phyloP scores from a whole-genome alignment of 2,329 filamentous ascomycete species.

The Cladosporium halotolerans region DNA sequence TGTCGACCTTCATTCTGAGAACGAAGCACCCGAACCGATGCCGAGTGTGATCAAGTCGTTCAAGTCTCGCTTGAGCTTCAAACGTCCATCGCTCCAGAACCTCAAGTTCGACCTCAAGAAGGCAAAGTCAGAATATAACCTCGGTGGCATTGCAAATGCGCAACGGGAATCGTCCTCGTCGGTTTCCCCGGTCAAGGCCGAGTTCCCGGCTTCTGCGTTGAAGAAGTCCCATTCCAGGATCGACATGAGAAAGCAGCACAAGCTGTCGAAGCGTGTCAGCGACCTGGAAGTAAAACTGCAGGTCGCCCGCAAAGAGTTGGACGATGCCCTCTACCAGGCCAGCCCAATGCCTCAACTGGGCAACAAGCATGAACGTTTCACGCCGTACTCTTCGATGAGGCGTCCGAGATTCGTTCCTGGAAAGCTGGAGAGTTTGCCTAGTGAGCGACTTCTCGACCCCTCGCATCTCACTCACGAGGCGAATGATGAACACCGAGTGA shows the following conservation, averaged over 20 bases:
- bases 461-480: conserved; percentile 17
- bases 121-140: conserved; percentile 27
- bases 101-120: conserved; percentile 29
- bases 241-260: conserved; percentile 52
- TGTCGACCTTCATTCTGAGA: conserved; percentile 13
- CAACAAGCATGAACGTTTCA: conserved; percentile 31
- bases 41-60: conserved; percentile 12
- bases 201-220: conserved; percentile 25
- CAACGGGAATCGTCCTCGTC: conserved; percentile 32
- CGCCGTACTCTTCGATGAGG: conserved; percentile 25
- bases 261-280: conserved; percentile 54
- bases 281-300: conserved; percentile 55
- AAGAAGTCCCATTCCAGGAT: conserved; percentile 48
- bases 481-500: conserved; percentile 12
- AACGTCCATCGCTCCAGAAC: conserved; percentile 28
- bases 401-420: conserved; percentile 30
- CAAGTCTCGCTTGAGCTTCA: conserved; percentile 23
- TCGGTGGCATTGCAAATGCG: conserved; percentile 17
- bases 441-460: conserved; percentile 32
- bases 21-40: conserved; percentile 19
- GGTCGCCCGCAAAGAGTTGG: conserved; percentile 49
- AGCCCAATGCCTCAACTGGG: conserved; percentile 34
- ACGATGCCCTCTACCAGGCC: conserved; percentile 40
- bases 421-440: conserved; percentile 33
- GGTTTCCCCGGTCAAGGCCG: conserved; percentile 26